These are phyloP conservation scores for Aspergillus bridgeri DNA, from an alignment of 495 filamentous ascomycete species.

Conservation along the genomic window DNA sequence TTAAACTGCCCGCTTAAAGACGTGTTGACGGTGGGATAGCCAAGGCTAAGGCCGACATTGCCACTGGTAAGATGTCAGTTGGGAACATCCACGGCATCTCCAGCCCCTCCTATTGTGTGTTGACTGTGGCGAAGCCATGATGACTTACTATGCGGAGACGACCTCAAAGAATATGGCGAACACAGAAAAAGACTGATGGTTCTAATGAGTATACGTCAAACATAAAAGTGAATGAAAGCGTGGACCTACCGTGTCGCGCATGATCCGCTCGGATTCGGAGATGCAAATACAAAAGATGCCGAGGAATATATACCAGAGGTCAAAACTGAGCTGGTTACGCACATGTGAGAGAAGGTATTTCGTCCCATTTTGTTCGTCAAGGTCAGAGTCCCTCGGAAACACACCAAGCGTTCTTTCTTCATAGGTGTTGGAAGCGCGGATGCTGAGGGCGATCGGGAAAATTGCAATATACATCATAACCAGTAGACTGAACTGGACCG, in stretches of 20 bases:
- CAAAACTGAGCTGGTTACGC: conserved; percentile 58
- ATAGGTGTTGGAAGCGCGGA: conserved; percentile 62
- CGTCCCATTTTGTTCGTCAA: conserved; percentile 25
- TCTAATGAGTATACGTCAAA: too few species aligned
- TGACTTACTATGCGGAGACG: conserved; percentile 70
- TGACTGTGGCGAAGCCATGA: too few species aligned
- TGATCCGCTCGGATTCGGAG: conserved; percentile 48
- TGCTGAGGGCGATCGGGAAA: conserved; percentile 73
- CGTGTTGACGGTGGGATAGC: conserved; percentile 69
- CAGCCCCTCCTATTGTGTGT: too few species aligned
- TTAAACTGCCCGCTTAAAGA: conserved; percentile 70
- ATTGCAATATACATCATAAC: conserved; percentile 75
- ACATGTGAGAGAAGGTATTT: conserved; percentile 54
- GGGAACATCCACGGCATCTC: too few species aligned
- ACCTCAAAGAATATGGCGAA: conserved; percentile 86
- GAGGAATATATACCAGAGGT: conserved; percentile 63
- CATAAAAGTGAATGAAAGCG: conserved; percentile 36
- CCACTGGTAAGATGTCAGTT: conserved; percentile 40
- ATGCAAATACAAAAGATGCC: conserved; percentile 59
- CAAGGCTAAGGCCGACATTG: conserved; percentile 83
- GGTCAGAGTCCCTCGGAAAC: conserved; percentile 51
- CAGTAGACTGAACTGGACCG: conserved; percentile 56
- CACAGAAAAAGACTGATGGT: conserved; percentile 41
- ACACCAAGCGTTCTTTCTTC: conserved; percentile 67
- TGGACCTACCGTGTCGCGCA: too few species aligned